Evolutionary conservation across 176 grass and related monocot genomes (phyloP).

Genomic region (Juncus effusus): DNA sequence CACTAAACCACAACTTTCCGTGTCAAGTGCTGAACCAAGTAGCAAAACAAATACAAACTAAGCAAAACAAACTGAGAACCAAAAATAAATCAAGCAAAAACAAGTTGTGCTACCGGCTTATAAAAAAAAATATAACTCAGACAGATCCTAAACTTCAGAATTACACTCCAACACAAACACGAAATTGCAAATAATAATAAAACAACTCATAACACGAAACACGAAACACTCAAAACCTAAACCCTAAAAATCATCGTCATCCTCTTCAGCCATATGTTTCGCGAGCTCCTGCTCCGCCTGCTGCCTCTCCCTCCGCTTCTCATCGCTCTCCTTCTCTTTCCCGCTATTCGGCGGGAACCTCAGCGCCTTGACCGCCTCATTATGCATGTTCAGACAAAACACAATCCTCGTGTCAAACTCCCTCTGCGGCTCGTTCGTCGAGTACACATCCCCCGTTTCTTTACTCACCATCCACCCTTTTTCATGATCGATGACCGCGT

Average conservation of each 20-base stretch:
- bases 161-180: too few species aligned
- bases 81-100: too few species aligned
- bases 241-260: conserved; percentile 73
- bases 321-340: conserved; percentile 79
- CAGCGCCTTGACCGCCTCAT: conserved; percentile 66
- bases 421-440: conserved; percentile 81
- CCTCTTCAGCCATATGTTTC: conserved; percentile 79
- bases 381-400: conserved; percentile 95
- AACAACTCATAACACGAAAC: neutral
- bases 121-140: too few species aligned
- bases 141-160: too few species aligned
- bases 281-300: conserved; percentile 90
- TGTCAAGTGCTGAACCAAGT: too few species aligned
- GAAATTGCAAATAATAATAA: too few species aligned
- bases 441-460: conserved; percentile 76
- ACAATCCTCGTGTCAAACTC: conserved; percentile 70
- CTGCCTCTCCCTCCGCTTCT: conserved; percentile 75
- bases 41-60: too few species aligned
- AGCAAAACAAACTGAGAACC: too few species aligned
- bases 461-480: conserved; percentile 79
- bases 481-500: conserved; percentile 75
- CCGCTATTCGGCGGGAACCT: conserved; percentile 73
- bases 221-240: conserved; percentile 18
- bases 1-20: too few species aligned
- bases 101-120: too few species aligned